Evolutionary conservation across 306 rosid species (phyloP), one percentile per base, ranked within the genome.

Genomic region (Acacia confusa): DNA sequence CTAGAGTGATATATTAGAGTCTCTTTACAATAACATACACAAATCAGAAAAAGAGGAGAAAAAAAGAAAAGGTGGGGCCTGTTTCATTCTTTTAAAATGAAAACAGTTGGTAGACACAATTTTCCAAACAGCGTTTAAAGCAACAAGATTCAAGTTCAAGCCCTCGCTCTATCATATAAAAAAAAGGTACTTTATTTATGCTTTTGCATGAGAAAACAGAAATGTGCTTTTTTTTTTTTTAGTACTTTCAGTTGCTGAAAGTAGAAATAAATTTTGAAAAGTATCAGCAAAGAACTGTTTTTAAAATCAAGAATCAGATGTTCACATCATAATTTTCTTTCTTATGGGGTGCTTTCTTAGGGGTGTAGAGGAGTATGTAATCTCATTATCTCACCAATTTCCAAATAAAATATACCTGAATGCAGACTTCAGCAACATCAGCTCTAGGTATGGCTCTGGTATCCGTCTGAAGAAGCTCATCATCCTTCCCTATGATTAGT

Each of bases 391-490:
- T 30, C 53, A 48, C 32, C 20, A 28, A 14, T 16, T 68, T 27
- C 66, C 40, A 78, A 22, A 75, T 55, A 78, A 70, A 57, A 27
- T 47, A 47, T 89, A 95, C 97, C 99, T 93, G 98, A 88, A 95
- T 55, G 85, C 96, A 87, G 64, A 92, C 94, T 90, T 95, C 98
- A 20, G 99, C 97, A 25, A 95, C 99, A 78, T 95, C 98, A 36
- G 92, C 87, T 81, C 99, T 82, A 17, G 98, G 79, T 66, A 95
- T 87, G 84, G 93, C 85, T 89, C 89, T 89, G n/a, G 93, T 93
- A 40, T 92, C 97, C 0, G 94, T 89, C 83, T 87, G 83, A n/a
- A 95, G 96, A 84, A 95, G 97, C 84, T 92, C 97, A 12, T 95
- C 99, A 73, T 95, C 94, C 88, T 93, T 95, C 70, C 99, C 97